Conservation (phyloP, 495 filamentous ascomycete species). For the Penicilliopsis zonata region DNA sequence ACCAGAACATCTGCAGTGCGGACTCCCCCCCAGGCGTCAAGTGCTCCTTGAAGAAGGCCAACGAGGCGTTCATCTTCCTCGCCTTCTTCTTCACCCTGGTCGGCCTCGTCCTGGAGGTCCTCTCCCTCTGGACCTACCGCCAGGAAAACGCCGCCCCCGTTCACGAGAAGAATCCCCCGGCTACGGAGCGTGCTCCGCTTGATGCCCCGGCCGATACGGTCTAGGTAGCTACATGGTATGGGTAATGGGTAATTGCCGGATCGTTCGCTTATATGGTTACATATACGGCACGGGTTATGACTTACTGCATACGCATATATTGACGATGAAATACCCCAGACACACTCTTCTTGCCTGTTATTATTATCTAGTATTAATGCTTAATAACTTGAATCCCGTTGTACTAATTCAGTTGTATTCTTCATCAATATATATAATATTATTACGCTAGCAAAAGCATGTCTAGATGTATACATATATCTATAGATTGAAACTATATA, state of each 20-base stretch:
- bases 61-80: slow-evolving; percentile 49
- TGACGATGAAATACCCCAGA: too few species aligned
- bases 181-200: slow-evolving; percentile 10
- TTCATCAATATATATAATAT: too few species aligned
- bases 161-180: slow-evolving; percentile 16
- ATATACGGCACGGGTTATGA: too few species aligned
- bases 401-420: too few species aligned
- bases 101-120: slow-evolving; percentile 40
- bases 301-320: too few species aligned
- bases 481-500: too few species aligned
- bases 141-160: slow-evolving; percentile 10
- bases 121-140: slow-evolving; percentile 34
- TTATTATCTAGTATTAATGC: too few species aligned
- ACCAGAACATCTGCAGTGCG: slow-evolving; percentile 21
- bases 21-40: slow-evolving; percentile 15
- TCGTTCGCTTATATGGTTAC: background rate
- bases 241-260: slow-evolving; percentile 5
- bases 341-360: too few species aligned
- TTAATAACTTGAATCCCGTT: too few species aligned
- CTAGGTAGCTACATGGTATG: slow-evolving; percentile 6
- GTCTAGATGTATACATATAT: too few species aligned
- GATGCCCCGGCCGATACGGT: slow-evolving; percentile 19
- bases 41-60: slow-evolving; percentile 30
- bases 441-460: too few species aligned
- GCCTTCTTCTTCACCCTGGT: slow-evolving; percentile 42